Evolutionary conservation across 73 alveolate genomes (phyloP).

Genomic region (Uronychia setigera): DNA sequence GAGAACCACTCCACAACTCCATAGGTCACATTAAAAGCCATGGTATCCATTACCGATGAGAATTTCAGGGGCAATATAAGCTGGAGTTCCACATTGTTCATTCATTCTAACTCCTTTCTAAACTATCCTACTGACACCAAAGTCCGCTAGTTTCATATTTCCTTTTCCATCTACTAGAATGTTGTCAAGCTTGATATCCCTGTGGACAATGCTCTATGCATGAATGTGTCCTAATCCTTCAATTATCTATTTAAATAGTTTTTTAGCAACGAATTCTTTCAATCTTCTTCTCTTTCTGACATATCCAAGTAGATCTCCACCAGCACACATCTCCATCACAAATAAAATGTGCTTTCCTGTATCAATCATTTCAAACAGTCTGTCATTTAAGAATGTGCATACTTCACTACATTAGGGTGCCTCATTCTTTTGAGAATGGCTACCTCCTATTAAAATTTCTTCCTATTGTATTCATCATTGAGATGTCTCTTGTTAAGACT

Average conservation of each 20-base stretch:
- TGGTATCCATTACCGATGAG: slow-evolving; percentile 88
- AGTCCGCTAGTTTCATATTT: slow-evolving; percentile 1
- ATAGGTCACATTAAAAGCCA: slow-evolving; percentile 75
- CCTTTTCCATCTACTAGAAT: slow-evolving; percentile 50
- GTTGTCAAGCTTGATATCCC: slow-evolving; percentile 76
- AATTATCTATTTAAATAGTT: slow-evolving; percentile 18
- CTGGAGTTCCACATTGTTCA: slow-evolving; percentile 99
- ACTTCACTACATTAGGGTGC: not conserved
- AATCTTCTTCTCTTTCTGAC: not conserved
- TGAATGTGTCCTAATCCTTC: slow-evolving; percentile 68
- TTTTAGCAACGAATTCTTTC: slow-evolving; percentile 1
- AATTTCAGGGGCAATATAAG: slow-evolving; percentile 98
- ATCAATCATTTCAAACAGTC: too few relatives aligned
- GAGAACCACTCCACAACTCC: slow-evolving; percentile 42
- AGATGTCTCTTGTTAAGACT: slow-evolving; percentile 49
- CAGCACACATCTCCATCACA: too few relatives aligned
- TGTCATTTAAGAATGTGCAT: not conserved
- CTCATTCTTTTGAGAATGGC: not conserved
- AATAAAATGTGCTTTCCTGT: too few relatives aligned
- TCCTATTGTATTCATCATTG: not conserved
- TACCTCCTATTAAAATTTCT: not conserved
- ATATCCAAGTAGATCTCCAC: slow-evolving; percentile 9
- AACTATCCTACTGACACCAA: slow-evolving; percentile 75
- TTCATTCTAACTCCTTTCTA: slow-evolving; percentile 80
- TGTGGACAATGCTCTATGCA: slow-evolving; percentile 68